Conservation (phyloP, 257 asterid species). For the Primulina huaijiensis region DNA sequence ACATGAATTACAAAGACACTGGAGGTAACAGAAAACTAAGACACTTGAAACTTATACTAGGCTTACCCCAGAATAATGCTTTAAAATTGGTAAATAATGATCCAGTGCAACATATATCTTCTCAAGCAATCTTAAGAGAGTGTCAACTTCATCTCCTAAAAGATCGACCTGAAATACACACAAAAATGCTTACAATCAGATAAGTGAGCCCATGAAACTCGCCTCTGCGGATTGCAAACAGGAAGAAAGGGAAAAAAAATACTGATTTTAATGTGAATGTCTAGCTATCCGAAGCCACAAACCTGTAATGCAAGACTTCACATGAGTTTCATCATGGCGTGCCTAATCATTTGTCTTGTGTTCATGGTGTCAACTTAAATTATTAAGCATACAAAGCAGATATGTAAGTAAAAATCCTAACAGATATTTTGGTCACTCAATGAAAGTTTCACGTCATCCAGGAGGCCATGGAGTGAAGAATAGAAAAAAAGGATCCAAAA, state of each 20-base stretch:
- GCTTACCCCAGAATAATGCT: conserved; percentile 95
- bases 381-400: not conserved
- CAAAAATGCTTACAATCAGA: not conserved
- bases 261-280: not conserved
- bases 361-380: not conserved
- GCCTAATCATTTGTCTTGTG: not conserved
- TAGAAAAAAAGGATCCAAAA: not conserved
- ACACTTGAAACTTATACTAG: conserved; percentile 3
- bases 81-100: conserved; percentile 82
- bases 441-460: conserved; percentile 12
- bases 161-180: conserved; percentile 76
- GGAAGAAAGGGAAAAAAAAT: not conserved
- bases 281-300: not conserved
- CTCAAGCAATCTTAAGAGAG: conserved; percentile 61
- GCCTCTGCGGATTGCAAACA: conserved; percentile 14
- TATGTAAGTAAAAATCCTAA: not conserved
- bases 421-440: not conserved
- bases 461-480: not conserved
- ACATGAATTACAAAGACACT: not conserved
- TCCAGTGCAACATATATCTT: conserved; percentile 76
- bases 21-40: not conserved
- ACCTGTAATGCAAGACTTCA: not conserved
- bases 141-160: conserved; percentile 91
- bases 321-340: not conserved
- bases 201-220: conserved; percentile 5